Evolutionary conservation across 345 rosid genomes (phyloP), one percentile per base, ranked within the genome.

Genomic region (Hibiscus trionum): DNA sequence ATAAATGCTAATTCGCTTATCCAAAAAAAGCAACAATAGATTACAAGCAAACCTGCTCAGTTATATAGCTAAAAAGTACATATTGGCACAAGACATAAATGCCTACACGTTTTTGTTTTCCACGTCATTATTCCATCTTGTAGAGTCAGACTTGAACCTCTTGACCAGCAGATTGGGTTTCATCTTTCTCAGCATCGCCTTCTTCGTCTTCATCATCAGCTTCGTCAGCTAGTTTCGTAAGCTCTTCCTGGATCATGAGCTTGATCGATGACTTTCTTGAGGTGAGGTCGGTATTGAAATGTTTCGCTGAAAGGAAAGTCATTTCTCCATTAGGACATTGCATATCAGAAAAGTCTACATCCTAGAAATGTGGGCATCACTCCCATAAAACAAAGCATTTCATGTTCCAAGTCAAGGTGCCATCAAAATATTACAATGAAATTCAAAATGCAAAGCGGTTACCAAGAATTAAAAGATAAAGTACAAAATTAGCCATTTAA

Each of bases 231-330:
- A 93, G 75, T 82, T 91, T 93, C 11, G 93, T 86, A 49, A 93
- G 98, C 84, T 93, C 98, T 19, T 86, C 94, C 77, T 91, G 98
- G 72, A 93, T 91, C 86, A 91, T 85, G 58, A 77, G 29, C 86
- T 93, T 93, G 80, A 93, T 86, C 4, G 86, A 78, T 44, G 96
- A 77, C 81, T 88, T 93, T 73, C 84, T 89, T 15, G 82, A 67
- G 15, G 84, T 73, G 52, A 91, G 88, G 77, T 87, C 86, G 0
- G 70, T 70, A 1, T 79, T 76, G 50, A 82, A 93, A 72, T 44
- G 82, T 53, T 26, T 0, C 55, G 81, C 98, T 93, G 97, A 75
- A 81, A 86, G 72, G 24, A 9, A 44, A 16, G 24, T 49, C 59
- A 74, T 37, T 27, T 39, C 24, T 57, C 66, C 62, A 52, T 60